Evolutionary conservation across 2,329 filamentous ascomycete genomes (phyloP).

Genomic region (Penicillium sp.): DNA sequence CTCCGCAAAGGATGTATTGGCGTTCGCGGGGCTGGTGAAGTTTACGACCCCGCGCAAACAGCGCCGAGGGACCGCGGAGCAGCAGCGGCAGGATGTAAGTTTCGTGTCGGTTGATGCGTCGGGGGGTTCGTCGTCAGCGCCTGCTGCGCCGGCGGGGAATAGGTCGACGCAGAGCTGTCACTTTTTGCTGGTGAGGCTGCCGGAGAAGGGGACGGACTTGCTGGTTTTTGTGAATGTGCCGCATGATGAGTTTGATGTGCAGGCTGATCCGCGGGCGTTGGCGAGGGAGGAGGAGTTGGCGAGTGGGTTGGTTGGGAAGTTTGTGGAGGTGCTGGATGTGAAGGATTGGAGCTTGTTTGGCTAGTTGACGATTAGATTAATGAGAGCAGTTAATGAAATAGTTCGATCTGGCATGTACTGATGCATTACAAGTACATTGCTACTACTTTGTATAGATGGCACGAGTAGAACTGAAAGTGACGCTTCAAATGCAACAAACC

Average conservation of each 20-base stretch:
- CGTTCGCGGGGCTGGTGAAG: conserved; percentile 27
- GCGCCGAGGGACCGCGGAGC: conserved; percentile 12
- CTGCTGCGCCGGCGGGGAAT: conserved; percentile 18
- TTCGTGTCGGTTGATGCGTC: background rate
- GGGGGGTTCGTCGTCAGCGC: background rate
- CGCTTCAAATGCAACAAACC: conserved; percentile 1
- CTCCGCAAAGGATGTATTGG: conserved; percentile 30
- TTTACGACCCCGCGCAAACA: conserved; percentile 21
- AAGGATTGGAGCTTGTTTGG: conserved; percentile 76
- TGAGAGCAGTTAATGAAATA: background rate
- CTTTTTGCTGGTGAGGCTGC: conserved; percentile 72
- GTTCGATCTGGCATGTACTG: background rate
- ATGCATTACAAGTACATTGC: background rate
- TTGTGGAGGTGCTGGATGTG: conserved; percentile 72
- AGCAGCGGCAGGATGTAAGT: conserved; percentile 1
- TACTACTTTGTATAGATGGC: background rate
- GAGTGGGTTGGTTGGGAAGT: conserved; percentile 33
- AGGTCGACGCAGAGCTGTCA: conserved; percentile 61
- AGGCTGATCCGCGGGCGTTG: conserved; percentile 65
- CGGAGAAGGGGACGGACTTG: conserved; percentile 72
- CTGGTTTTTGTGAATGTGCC: conserved; percentile 86
- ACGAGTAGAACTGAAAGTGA: background rate
- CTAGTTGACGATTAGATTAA: conserved; percentile 14
- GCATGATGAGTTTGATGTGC: conserved; percentile 68
- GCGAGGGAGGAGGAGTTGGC: conserved; percentile 59